These are phyloP conservation scores for Oryza officinalis DNA, from an alignment of 176 grass and related monocot species.

Conservation along the genomic window DNA sequence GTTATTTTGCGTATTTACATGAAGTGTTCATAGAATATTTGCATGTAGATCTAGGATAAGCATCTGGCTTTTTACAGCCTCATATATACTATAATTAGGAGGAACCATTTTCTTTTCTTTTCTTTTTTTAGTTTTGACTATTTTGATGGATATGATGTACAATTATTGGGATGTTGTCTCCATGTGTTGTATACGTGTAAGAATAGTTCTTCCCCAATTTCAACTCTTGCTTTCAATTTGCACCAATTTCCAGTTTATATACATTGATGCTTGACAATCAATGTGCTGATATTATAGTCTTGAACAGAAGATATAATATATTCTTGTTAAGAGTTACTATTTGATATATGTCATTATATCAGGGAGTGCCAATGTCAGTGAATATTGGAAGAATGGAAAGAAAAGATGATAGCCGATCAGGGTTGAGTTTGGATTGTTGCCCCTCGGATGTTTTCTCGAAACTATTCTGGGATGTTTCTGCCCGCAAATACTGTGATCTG, in stretches of 20 bases:
- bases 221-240: not conserved
- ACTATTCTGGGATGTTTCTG: not conserved
- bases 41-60: conserved; percentile 21
- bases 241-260: not conserved
- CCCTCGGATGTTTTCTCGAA: not conserved
- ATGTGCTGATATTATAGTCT: not conserved
- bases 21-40: conserved; percentile 36
- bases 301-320: not conserved
- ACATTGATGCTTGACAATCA: not conserved
- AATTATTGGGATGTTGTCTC: conserved; percentile 30
- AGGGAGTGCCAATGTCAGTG: not conserved
- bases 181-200: conserved; percentile 11
- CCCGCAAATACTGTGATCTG: not conserved
- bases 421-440: not conserved
- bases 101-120: not conserved
- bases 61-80: not conserved
- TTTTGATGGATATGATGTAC: conserved; percentile 23
- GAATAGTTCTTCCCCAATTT: not conserved
- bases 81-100: conserved; percentile 5
- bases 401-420: not conserved
- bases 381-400: not conserved
- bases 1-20: conserved; percentile 17
- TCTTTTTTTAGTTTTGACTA: conserved; percentile 18
- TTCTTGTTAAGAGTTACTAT: not conserved
- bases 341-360: not conserved